Base-by-base conservation (phyloP, 2,329 filamentous ascomycete species). In the Calonectria henricotiae region DNA sequence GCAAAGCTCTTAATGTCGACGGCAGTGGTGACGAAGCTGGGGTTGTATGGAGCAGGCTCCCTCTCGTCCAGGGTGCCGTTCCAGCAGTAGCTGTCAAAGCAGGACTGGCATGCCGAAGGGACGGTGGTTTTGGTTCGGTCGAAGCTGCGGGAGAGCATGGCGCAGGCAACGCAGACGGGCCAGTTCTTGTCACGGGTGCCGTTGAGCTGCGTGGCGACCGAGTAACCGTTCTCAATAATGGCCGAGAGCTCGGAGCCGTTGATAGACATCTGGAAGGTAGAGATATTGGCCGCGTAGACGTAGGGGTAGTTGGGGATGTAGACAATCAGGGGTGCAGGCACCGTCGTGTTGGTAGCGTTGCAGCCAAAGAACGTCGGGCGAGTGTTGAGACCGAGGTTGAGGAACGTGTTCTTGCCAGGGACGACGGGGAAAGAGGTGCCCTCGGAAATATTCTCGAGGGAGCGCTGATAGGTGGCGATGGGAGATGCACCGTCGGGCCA, bases 1-100 rank as follows among this genome's bases (percentile, higher is more conserved):
- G 70, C 77, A 25, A 73, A 73, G 54, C 74, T 79, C 35, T 79
- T 68, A 9, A 77, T 51, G 30, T 77, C 67, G 41, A 82, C 76
- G 13, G 71, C 67, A 43, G 76, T 74, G 65, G 78, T 73, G 41
- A 77, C 76, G 6, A 79, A 73, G 2, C 62, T 20, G 11, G 82
- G 82, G 27, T 74, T 63, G 51, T 83, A 83, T 8, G 70, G 75
- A 70, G 74, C 87, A 1, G 81, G 78, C 0, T 77, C 74, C 12
- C 73, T 68, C 62, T 80, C 79, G 32, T 81, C 79, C 41, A 83
- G 67, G 17, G 89, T 93, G n/a, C 96, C 96, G 80, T 98, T 89
- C 96, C 96, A 99, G 88, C 96, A 99, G 85, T 98, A 98, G 23
- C 85, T 82, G 13, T 85, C 75, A 82, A 98, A 98, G 84, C 96